A percentile compares a stretch with the other conserved stretches of the same genome.
These are phyloP conservation scores for Trichocomaceae sp. DNA, from an alignment of 2,329 filamentous ascomycete genomes.

Conservation along the genomic window DNA sequence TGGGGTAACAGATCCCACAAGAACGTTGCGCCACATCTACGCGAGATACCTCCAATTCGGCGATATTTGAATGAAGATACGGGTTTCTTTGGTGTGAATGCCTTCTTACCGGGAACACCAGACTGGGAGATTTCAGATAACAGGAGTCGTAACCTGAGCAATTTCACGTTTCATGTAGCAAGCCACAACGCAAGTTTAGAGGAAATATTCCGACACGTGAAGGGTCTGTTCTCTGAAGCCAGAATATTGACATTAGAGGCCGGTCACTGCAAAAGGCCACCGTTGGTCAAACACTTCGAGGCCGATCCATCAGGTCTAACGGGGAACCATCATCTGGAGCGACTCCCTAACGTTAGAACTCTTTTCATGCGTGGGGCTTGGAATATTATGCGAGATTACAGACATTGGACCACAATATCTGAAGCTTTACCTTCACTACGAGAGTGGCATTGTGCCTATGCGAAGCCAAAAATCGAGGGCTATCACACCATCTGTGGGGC, in stretches of 20 bases:
- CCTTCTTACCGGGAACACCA: constrained; percentile 20
- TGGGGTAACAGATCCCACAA: constrained; percentile 52
- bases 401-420: constrained; percentile 58
- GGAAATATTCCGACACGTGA: constrained; percentile 61
- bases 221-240: constrained; percentile 52
- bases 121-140: constrained; percentile 24
- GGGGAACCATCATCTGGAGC: constrained; percentile 36
- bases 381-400: constrained; percentile 62
- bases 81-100: constrained; percentile 18
- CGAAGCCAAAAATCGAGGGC: constrained; percentile 66
- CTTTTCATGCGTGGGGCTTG: constrained; percentile 69
- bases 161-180: constrained; percentile 28
- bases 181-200: constrained; percentile 63
- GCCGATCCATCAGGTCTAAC: constrained; percentile 25
- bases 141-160: constrained; percentile 16
- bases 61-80: constrained; percentile 22
- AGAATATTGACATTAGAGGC: constrained; percentile 66
- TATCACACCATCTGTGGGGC: constrained; percentile 64
- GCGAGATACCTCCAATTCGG: constrained; percentile 21
- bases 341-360: constrained; percentile 54
- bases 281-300: constrained; percentile 56
- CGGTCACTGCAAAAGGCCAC: constrained; percentile 69
- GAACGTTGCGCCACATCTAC: constrained; percentile 37
- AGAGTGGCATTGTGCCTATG: constrained; percentile 51
- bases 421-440: constrained; percentile 57